These are phyloP conservation scores for Pseudoperonospora humuli DNA, from an alignment of 352 stramenopile genomes.

Conservation along the genomic window DNA sequence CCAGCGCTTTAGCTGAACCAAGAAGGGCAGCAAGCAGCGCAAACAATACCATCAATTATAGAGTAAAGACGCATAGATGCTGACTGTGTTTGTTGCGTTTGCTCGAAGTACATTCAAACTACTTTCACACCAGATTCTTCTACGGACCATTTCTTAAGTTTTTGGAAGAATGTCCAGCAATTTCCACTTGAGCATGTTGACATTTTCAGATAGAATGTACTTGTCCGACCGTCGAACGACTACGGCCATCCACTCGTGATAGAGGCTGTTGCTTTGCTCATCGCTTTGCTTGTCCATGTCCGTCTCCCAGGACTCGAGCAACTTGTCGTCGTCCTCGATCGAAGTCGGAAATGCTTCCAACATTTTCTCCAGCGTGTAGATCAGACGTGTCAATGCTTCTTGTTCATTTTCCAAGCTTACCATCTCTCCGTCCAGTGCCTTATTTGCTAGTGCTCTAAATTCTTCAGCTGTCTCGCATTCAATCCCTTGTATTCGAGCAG, in stretches of 20 bases:
- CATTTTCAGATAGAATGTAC: slow-evolving; percentile 52
- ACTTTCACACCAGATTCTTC: slow-evolving; percentile 3
- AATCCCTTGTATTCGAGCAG: slow-evolving; percentile 58
- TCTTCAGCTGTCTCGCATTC: slow-evolving; percentile 37
- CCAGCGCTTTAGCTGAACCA: slow-evolving; percentile 24
- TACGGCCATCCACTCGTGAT: slow-evolving; percentile 51
- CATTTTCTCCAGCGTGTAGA: slow-evolving; percentile 58
- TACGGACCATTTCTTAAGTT: too few species aligned
- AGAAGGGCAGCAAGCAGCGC: neutral
- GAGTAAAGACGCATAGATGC: slow-evolving; percentile 10
- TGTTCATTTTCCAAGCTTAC: slow-evolving; percentile 48
- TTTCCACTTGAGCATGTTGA: slow-evolving; percentile 66
- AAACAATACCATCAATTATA: slow-evolving; percentile 7
- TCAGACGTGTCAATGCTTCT: slow-evolving; percentile 38
- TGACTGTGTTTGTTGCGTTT: slow-evolving; percentile 9
- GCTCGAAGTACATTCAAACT: too few species aligned
- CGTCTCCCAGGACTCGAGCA: slow-evolving; percentile 26
- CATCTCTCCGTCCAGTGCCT: slow-evolving; percentile 48
- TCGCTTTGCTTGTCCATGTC: slow-evolving; percentile 10
- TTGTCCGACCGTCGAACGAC: slow-evolving; percentile 51
- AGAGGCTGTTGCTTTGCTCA: slow-evolving; percentile 17
- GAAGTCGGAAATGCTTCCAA: slow-evolving; percentile 38
- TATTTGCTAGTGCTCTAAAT: slow-evolving; percentile 27
- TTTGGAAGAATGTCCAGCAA: slow-evolving; percentile 46
- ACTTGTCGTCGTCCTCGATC: slow-evolving; percentile 34